Evolutionary conservation across 2,329 filamentous ascomycete species (phyloP), one percentile per base, ranked within the genome.

Genomic region (Chaetomium olivaceum): DNA sequence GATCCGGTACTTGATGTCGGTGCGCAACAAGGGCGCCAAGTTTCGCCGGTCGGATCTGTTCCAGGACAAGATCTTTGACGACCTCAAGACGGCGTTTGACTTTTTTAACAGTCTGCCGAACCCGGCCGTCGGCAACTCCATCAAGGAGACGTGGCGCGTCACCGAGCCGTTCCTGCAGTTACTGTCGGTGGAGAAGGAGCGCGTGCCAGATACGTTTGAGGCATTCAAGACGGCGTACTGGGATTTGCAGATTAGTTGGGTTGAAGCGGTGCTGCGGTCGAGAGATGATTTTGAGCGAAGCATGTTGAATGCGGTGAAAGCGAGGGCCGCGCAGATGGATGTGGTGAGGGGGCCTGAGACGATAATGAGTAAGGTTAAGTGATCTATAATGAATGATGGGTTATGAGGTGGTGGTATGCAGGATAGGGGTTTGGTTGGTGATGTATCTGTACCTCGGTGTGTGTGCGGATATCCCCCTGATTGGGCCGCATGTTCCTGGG

Each of bases 201-300:
- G 81, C 27, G 83, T 97, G 0, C 87, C 92, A 19, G 87, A 91
- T 60, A 88, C 91, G 1, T 98, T 96, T 74, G 90, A 90, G 72
- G 80, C 82, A 5, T 94, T 99, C 80, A 98, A 97, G 83, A 81
- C 79, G 48, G 84, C 87, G 55, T 97, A 97, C 77, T 97, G 94
- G 91, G 95, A 99, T 78, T 81, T 98, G 75, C 92, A 96, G 77
- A 89, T 98, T 66, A 90, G 89, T 55, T 99, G 95, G 95, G 93
- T 99, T 8, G 96, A 99, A 82, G 90, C 91, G 7, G 94, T 97
- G 57, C 76, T 99, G 69, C 85, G 93, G 71, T 84, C 88, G 1
- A 84, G 96, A 71, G 95, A 99, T 77, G 95, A 99, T 80, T 98
- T 96, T 79, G 95, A 98, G 77, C 84, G 94, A 71, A 85, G 87